Evolutionary conservation across 495 filamentous ascomycete species (phyloP), one percentile per base, ranked within the genome.

Genomic region (Aspergillus kassunensis): DNA sequence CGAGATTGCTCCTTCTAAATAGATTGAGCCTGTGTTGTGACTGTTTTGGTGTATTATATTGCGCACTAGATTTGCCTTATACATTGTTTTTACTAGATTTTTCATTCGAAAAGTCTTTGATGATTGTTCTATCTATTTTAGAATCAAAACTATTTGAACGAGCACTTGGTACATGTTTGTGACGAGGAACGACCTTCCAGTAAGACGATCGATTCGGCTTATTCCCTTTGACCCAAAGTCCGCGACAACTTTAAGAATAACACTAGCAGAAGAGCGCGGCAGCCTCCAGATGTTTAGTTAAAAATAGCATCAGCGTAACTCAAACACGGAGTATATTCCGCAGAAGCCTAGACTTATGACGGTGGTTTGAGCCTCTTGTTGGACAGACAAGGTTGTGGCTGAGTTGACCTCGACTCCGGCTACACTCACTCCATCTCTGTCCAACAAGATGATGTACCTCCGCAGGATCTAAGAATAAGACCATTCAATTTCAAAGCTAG

Each of bases 1-100:
- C 46, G 90, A 95, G 74, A 91, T 95, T 54, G 44, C 44, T 23
- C 44, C 44, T 23, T 46, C 44, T 19, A 79, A 79, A 68, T 74
- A 76, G 41, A 63, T 44, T 63, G 49, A 51, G 45, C 36, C 44
- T 31, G 39, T 59, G 49, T 11, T 58, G 54, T 56, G 47, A 60
- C 20, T 60, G 34, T 48, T 57, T 60, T 56, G 60, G 62, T 65
- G 64, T 66, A 68, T 68, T 51, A 66, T 69, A 67, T 59, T 66
- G 64, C 66, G 57, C 60, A 60, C 58, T 69, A 70, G 67, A 70
- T 59, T 65, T 68, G 51, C 54, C 54, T 60, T 62, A 64, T 64
- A 68, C 55, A 67, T 66, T 60, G 55, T 67, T 59, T 65, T 52
- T 46, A 52, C 47, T 57, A 57, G 49, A 57, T 53, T 66, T 68